Percentiles rank a stretch among this genome's conserved stretches.
Conservation (phyloP, 805 yeast genomes). For the Metschnikowia continentalis region DNA sequence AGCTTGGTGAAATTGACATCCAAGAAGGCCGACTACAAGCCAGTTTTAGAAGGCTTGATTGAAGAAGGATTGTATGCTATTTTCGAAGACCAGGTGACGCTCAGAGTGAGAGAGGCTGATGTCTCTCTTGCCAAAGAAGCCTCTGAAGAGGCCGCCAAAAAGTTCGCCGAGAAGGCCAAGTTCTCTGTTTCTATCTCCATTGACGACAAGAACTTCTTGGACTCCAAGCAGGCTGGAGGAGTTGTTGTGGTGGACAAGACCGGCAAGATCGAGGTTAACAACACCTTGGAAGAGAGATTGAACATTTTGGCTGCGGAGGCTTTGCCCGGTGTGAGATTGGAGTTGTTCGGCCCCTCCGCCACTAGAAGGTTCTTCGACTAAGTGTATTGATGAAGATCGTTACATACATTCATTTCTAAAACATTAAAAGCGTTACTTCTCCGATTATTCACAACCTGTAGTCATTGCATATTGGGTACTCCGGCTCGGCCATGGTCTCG, state of each 20-base stretch:
- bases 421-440: background rate
- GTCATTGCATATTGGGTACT: background rate
- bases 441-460: background rate
- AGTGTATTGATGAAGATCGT: background rate
- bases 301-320: constrained; percentile 76
- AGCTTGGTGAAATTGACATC: constrained; percentile 57
- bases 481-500: background rate
- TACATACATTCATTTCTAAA: constrained; percentile 6
- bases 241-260: constrained; percentile 62
- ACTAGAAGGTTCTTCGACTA: constrained; percentile 90
- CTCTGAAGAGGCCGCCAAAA: constrained; percentile 54
- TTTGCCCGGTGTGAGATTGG: constrained; percentile 87
- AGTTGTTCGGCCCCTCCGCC: constrained; percentile 79
- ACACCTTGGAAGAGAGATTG: constrained; percentile 93
- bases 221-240: constrained; percentile 78
- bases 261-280: constrained; percentile 85
- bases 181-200: constrained; percentile 52
- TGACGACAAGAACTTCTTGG: constrained; percentile 55
- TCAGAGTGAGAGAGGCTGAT: constrained; percentile 68
- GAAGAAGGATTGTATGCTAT: constrained; percentile 70
- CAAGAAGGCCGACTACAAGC: constrained; percentile 57
- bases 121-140: constrained; percentile 58
- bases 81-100: constrained; percentile 62
- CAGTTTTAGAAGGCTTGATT: constrained; percentile 70
- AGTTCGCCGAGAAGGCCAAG: constrained; percentile 60